Evolutionary conservation across 164 flowering plant species (phyloP), one percentile per base, ranked within the genome.

Genomic region (Nymphaea thermarum): DNA sequence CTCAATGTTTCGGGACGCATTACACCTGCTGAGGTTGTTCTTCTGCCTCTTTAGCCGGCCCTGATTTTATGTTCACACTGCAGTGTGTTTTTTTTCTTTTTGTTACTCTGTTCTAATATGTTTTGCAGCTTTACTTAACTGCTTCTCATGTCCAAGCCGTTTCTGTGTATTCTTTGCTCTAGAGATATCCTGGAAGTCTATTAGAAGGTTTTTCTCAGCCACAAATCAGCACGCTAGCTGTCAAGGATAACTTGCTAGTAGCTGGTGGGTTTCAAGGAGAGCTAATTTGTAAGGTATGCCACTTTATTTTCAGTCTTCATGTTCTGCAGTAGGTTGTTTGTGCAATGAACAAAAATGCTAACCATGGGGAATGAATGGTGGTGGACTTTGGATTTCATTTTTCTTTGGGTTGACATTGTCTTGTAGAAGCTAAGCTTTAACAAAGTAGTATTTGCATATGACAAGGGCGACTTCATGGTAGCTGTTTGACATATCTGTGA

Each of bases 201-300:
- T 69, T 79, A 67, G 92, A 89, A 78, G 92, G 92, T 60, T 85
- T 89, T 68, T 80, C 84, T 2, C 85, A 80, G 68, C 83, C 87
- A 44, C 96, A 87, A 72, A 80, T 87, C 36, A 89, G 96, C 75
- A 84, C 92, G 25, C 72, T 89, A 63, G 90, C 91, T 4, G 90
- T 89, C 45, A 83, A 82, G 80, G 82, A 86, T 55, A 80, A 82
- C 61, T 74, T 84, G 60, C 69, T 89, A 53, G 87, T 89, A 41
- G 90, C 90, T 18, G 96, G 96, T n/a, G 96, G 96, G n/a, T 89
- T 89, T 67, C 90, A 87, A 70, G 96, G 96, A 72, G 96, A 89
- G 73, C 78, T 89, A 71, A 74, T 79, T 65, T 89, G 96, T 70
- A 89, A 89, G 89, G 96, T 89, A 61, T 51, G 57, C 57, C 57